These are phyloP conservation scores for Acidiella bohemica DNA, from an alignment of 495 filamentous ascomycete genomes.

Conservation along the genomic window DNA sequence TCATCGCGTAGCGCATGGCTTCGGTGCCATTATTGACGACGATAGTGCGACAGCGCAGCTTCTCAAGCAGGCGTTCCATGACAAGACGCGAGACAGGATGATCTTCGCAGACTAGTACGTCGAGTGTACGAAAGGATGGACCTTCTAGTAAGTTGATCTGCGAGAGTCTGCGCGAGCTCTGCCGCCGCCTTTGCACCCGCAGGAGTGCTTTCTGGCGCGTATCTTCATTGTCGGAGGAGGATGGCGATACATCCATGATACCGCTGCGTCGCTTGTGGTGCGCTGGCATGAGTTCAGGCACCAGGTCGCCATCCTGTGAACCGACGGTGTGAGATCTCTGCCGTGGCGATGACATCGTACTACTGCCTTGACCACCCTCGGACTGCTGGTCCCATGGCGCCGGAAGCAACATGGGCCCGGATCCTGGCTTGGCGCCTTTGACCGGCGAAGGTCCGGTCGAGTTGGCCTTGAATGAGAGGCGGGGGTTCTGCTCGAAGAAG, in stretches of 20 bases:
- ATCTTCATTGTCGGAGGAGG: constrained; percentile 94
- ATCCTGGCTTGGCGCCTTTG: constrained; percentile 47
- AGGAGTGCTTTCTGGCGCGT: constrained; percentile 78
- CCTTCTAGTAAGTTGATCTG: constrained; percentile 71
- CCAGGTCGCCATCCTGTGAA: constrained; percentile 78
- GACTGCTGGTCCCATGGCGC: neutral
- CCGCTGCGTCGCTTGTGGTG: constrained; percentile 89
- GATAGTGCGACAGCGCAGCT: constrained; percentile 89
- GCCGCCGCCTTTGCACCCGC: constrained; percentile 82
- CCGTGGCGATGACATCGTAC: constrained; percentile 39
- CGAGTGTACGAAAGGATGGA: constrained; percentile 76
- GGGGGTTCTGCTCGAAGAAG: constrained; percentile 53
- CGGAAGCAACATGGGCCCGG: constrained; percentile 6
- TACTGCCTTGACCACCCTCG: constrained; percentile 5
- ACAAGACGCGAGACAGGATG: constrained; percentile 94
- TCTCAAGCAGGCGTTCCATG: constrained; percentile 93
- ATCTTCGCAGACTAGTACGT: constrained; percentile 94
- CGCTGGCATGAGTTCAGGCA: constrained; percentile 53
- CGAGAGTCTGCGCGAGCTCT: constrained; percentile 83
- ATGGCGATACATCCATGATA: constrained; percentile 90
- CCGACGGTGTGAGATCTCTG: constrained; percentile 86
- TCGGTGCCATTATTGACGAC: constrained; percentile 77
- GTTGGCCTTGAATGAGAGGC: constrained; percentile 26
- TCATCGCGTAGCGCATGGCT: constrained; percentile 79
- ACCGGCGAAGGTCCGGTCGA: constrained; percentile 43